A percentile compares a stretch with the other conserved stretches of the same genome.
phyloP scores from a whole-genome alignment of 1,284 basidiomycete species.

The Sanguinoderma infundibulare region DNA sequence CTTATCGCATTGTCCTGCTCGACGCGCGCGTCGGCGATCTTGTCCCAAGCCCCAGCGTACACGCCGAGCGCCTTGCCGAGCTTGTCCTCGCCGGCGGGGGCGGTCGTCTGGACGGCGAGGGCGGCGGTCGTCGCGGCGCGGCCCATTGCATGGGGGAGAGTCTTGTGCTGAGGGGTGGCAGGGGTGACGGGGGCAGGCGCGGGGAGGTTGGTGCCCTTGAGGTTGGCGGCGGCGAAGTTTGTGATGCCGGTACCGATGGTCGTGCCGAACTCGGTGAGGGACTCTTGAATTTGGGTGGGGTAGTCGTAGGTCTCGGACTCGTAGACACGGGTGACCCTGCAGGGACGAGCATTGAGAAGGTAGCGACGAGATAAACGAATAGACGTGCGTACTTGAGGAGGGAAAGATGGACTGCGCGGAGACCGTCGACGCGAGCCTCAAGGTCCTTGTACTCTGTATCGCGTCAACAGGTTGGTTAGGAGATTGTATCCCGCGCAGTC shows the following conservation, averaged over 20 bases:
- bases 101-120: constrained; percentile 49
- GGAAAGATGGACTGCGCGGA: constrained; percentile 79
- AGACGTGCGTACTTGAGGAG: constrained; percentile 71
- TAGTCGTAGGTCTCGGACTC: constrained; percentile 92
- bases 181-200: constrained; percentile 68
- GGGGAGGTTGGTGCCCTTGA: constrained; percentile 90
- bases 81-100: constrained; percentile 60
- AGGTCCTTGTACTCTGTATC: constrained; percentile 91
- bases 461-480: not conserved
- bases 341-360: not conserved
- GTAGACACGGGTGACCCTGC: constrained; percentile 85
- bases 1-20: constrained; percentile 83
- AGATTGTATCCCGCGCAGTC: constrained; percentile 12
- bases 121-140: constrained; percentile 82
- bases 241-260: constrained; percentile 81
- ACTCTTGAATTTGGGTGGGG: constrained; percentile 78
- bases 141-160: constrained; percentile 91
- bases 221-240: constrained; percentile 86
- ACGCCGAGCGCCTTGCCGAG: constrained; percentile 79
- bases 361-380: not conserved
- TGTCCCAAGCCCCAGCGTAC: constrained; percentile 88
- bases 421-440: constrained; percentile 92
- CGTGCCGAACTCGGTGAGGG: constrained; percentile 70
- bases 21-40: constrained; percentile 84
- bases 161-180: constrained; percentile 79